A percentile compares a stretch with the other conserved stretches of the same genome.
phyloP scores from a whole-genome alignment of 805 yeast species.

The Saturnispora dispora region DNA sequence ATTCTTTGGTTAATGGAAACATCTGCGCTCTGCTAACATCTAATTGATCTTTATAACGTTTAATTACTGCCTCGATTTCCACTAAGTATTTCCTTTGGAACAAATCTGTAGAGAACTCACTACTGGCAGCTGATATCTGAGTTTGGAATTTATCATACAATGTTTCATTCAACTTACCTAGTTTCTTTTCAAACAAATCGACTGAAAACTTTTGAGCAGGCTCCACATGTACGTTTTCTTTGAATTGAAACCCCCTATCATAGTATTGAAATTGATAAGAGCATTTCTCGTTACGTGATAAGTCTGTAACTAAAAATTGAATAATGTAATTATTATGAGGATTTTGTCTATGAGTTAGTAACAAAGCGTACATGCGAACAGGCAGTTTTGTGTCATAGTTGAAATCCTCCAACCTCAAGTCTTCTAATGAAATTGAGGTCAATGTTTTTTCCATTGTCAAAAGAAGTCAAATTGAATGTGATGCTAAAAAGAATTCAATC shows the following conservation, averaged over 20 bases:
- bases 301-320: conserved; percentile 3
- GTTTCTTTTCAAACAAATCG: conserved; percentile 3
- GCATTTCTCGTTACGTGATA: conserved; percentile 3
- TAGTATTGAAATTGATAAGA: background rate
- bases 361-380: conserved; percentile 1
- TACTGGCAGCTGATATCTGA: background rate
- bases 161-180: background rate
- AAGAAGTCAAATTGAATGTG: background rate
- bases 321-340: background rate
- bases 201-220: conserved; percentile 3
- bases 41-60: conserved; percentile 13
- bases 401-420: background rate
- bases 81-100: conserved; percentile 15
- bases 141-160: background rate
- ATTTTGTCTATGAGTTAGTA: background rate
- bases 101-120: conserved; percentile 7
- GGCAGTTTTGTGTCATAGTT: background rate
- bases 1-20: conserved; percentile 8
- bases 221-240: background rate
- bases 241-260: background rate
- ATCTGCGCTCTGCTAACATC: conserved; percentile 17
- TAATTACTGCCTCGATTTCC: conserved; percentile 14
- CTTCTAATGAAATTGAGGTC: conserved; percentile 1
- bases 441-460: conserved; percentile 3
- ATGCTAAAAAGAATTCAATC: background rate